phyloP scores from a whole-genome alignment of 1,139 yeast species.

The Geotrichum candidum region DNA sequence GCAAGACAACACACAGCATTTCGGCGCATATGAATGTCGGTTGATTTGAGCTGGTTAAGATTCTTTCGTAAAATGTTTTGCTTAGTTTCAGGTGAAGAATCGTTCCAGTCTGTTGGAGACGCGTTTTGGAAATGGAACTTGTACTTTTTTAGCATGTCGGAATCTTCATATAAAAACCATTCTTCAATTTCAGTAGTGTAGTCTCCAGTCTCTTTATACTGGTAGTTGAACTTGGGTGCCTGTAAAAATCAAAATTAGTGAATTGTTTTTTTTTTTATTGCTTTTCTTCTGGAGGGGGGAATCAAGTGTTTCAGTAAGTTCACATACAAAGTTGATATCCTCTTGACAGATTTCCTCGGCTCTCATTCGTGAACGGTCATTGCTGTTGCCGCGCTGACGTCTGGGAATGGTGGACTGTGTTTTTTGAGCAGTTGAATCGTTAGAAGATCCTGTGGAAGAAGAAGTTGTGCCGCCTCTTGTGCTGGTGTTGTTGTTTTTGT shows the following conservation, averaged over 20 bases:
- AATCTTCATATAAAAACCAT: constrained; percentile 33
- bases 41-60: constrained; percentile 7
- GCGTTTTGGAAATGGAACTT: constrained; percentile 7
- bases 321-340: constrained; percentile 9
- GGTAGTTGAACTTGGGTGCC: constrained; percentile 28
- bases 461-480: background rate
- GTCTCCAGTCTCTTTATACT: constrained; percentile 27
- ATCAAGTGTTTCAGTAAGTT: too few species aligned
- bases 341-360: constrained; percentile 17
- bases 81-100: constrained; percentile 8
- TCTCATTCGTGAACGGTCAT: constrained; percentile 15
- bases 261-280: too few species aligned
- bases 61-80: constrained; percentile 15
- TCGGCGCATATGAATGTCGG: background rate
- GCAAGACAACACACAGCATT: constrained; percentile 23
- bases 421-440: background rate
- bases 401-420: constrained; percentile 1
- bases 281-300: background rate
- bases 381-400: constrained; percentile 15
- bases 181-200: constrained; percentile 31
- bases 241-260: background rate
- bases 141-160: constrained; percentile 27
- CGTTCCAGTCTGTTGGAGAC: constrained; percentile 17
- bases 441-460: background rate
- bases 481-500: constrained; percentile 1